Conservation (phyloP, 148 eudicot genomes). For the Silene latifolia region DNA sequence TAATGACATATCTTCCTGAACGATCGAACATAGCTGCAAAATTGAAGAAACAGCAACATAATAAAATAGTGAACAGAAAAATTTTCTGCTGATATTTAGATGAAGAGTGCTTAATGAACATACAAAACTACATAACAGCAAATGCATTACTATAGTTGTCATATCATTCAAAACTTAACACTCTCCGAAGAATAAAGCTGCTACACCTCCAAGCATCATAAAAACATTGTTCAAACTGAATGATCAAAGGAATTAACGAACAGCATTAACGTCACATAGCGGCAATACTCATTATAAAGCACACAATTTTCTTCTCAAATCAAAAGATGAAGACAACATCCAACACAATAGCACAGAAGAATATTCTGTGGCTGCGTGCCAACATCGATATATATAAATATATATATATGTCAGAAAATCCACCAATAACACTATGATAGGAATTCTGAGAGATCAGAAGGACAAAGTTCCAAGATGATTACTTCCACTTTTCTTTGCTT, state of each 20-base stretch:
- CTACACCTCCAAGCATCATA: background rate
- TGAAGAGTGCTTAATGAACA: background rate
- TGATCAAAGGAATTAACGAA: no score
- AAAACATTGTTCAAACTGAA: background rate
- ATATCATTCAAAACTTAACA: background rate
- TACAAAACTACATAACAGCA: background rate
- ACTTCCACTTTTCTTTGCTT: background rate
- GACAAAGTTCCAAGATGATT: no score
- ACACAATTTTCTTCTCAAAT: no score
- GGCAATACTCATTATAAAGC: no score
- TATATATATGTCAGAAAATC: no score
- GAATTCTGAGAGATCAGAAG: no score
- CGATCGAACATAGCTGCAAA: constrained; percentile 83
- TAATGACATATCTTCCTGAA: constrained; percentile 88
- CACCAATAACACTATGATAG: no score
- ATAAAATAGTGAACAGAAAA: background rate
- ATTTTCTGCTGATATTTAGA: background rate
- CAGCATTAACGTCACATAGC: no score
- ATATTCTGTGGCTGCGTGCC: background rate
- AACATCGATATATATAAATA: no score
- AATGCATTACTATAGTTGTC: background rate
- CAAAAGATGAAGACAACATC: background rate
- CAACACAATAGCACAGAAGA: background rate
- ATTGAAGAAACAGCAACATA: constrained; percentile 2
- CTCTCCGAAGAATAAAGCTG: background rate